A percentile compares a stretch with the other conserved stretches of the same genome.
These are phyloP conservation scores for Apophysomyces trapeziformis DNA, from an alignment of 371 early-diverging fungal genomes.

Conservation along the genomic window DNA sequence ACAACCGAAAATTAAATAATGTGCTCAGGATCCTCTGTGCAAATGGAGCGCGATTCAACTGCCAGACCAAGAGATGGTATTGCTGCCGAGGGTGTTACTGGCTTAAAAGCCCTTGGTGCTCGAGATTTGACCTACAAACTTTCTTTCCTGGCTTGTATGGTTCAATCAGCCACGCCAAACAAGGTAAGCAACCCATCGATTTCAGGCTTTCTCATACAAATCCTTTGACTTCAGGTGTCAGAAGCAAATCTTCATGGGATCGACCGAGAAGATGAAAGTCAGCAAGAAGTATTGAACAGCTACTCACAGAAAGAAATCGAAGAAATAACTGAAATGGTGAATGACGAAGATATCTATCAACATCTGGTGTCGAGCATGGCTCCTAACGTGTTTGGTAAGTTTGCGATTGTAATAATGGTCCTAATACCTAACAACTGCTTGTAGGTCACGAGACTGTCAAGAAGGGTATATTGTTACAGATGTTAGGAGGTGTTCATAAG, in stretches of 20 bases:
- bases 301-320: slow-evolving; percentile 77
- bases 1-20: no score
- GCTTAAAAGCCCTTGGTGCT: slow-evolving; percentile 88
- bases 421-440: not conserved
- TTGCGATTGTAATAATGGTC: not conserved
- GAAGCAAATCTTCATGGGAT: slow-evolving; percentile 60
- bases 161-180: slow-evolving; percentile 63
- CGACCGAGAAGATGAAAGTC: slow-evolving; percentile 62
- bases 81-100: slow-evolving; percentile 81
- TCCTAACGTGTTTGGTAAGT: slow-evolving; percentile 92
- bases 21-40: slow-evolving; percentile 31
- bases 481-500: slow-evolving; percentile 98
- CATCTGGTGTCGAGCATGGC: slow-evolving; percentile 88
- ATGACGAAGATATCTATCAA: slow-evolving; percentile 63
- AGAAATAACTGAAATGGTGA: slow-evolving; percentile 77
- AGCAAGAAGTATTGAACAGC: slow-evolving; percentile 62
- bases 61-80: slow-evolving; percentile 67
- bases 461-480: slow-evolving; percentile 94
- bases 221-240: slow-evolving; percentile 22
- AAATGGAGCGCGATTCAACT: slow-evolving; percentile 67
- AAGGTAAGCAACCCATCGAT: slow-evolving; percentile 20
- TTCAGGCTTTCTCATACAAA: not conserved
- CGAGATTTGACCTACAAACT: slow-evolving; percentile 93
- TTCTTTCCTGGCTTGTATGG: slow-evolving; percentile 89
- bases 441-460: slow-evolving; percentile 95